Evolutionary conservation across 805 yeast genomes (phyloP).

Genomic region (Yarrowia sp.): DNA sequence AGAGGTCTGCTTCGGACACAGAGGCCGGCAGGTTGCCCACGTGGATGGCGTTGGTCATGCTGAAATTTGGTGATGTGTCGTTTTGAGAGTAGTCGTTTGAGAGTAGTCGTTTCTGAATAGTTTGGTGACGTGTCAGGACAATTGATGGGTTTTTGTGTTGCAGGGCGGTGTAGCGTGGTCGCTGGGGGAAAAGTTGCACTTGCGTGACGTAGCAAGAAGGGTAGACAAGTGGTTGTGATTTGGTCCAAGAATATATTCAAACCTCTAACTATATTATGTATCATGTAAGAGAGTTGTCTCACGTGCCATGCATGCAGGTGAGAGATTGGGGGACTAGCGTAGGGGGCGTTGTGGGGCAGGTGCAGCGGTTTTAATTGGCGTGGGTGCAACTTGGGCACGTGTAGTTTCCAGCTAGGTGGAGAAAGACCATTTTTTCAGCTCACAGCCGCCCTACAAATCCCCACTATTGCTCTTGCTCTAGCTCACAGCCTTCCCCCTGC

Average conservation of each 20-base stretch:
- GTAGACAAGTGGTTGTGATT: too few relatives aligned
- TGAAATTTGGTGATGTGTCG: too few relatives aligned
- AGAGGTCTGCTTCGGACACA: conserved; percentile 65
- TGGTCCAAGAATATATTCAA: background rate
- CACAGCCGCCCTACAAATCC: too few relatives aligned
- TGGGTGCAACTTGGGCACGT: background rate
- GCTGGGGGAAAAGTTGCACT: too few relatives aligned
- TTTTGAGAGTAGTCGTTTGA: too few relatives aligned
- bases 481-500: background rate
- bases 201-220: too few relatives aligned
- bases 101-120: too few relatives aligned
- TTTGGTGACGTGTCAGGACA: too few relatives aligned
- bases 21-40: conserved; percentile 80
- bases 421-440: too few relatives aligned
- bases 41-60: conserved; percentile 46
- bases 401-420: background rate
- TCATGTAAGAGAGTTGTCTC: background rate
- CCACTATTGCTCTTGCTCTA: background rate
- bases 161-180: too few relatives aligned
- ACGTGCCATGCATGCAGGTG: conserved; percentile 6
- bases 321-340: background rate
- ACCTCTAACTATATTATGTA: conserved; percentile 7
- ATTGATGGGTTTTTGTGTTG: too few relatives aligned
- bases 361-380: background rate
- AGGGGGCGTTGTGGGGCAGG: background rate